These are phyloP conservation scores for Sanguinoderma infundibulare DNA, from an alignment of 1,284 basidiomycete species.

Conservation along the genomic window DNA sequence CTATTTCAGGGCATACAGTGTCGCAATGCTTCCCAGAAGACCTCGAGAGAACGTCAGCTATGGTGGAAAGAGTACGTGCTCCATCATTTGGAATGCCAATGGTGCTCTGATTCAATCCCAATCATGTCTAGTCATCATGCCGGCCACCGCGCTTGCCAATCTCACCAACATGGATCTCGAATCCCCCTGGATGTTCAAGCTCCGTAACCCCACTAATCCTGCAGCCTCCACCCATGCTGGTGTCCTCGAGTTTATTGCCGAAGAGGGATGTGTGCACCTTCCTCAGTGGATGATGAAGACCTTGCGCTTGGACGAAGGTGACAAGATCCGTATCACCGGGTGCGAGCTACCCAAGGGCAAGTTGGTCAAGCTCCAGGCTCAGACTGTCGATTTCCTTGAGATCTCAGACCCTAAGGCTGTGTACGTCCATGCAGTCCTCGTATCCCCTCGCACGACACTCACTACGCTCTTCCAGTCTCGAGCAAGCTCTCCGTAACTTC, in stretches of 20 bases:
- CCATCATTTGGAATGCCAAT: constrained; percentile 17
- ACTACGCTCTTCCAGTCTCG: constrained; percentile 62
- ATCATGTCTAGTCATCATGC: constrained; percentile 88
- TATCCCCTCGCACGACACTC: not conserved
- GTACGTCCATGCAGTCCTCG: constrained; percentile 53
- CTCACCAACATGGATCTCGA: constrained; percentile 91
- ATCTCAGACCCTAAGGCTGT: constrained; percentile 96
- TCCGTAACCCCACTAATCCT: constrained; percentile 88
- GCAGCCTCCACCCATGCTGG: constrained; percentile 93
- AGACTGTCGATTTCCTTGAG: constrained; percentile 94
- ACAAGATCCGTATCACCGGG: constrained; percentile 92
- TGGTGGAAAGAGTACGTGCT: constrained; percentile 92
- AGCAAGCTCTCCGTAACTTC: constrained; percentile 94
- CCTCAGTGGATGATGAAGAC: constrained; percentile 99
- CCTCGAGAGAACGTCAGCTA: constrained; percentile 89
- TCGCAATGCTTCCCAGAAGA: constrained; percentile 83
- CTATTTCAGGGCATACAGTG: constrained; percentile 85
- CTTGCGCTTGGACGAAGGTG: constrained; percentile 90
- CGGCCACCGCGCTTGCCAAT: constrained; percentile 90
- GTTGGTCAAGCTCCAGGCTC: constrained; percentile 96
- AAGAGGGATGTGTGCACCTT: constrained; percentile 94
- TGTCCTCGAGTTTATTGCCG: constrained; percentile 98
- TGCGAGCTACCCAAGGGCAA: constrained; percentile 91
- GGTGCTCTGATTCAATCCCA: not conserved
- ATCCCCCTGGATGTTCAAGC: constrained; percentile 95